Evolutionary conservation across 2,329 filamentous ascomycete species (phyloP).

Genomic region (Fusarium sarcochroum): DNA sequence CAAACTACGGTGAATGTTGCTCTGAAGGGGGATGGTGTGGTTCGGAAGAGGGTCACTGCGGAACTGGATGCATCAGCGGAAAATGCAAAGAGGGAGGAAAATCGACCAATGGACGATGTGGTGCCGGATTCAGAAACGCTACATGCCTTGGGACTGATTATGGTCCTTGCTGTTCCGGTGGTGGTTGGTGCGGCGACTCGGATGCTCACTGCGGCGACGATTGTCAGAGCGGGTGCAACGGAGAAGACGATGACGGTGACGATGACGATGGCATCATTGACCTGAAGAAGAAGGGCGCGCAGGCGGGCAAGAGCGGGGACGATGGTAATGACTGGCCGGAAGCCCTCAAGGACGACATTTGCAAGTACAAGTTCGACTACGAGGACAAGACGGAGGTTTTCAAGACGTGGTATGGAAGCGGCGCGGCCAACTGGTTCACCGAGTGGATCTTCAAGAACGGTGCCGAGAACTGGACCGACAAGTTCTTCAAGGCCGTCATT

Average conservation of each 20-base stretch:
- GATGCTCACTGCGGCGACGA: slow-evolving; percentile 8
- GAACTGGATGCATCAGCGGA: slow-evolving; percentile 22
- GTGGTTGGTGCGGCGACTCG: slow-evolving; percentile 8
- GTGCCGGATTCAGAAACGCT: slow-evolving; percentile 6
- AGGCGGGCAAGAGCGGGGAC: too few relatives aligned
- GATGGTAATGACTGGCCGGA: too few relatives aligned
- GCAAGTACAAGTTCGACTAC: too few relatives aligned
- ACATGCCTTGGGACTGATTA: slow-evolving; percentile 5
- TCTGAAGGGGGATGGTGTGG: slow-evolving; percentile 20
- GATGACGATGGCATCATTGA: too few relatives aligned
- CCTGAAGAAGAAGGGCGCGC: too few relatives aligned
- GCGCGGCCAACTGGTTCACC: too few relatives aligned
- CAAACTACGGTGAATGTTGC: slow-evolving; percentile 22
- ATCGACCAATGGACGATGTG: slow-evolving; percentile 16
- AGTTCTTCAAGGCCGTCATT: too few relatives aligned
- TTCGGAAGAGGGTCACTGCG: slow-evolving; percentile 10
- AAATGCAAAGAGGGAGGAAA: slow-evolving; percentile 11
- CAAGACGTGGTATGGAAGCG: too few relatives aligned
- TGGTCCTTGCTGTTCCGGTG: neutral
- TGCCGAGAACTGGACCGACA: too few relatives aligned
- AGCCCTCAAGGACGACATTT: too few relatives aligned
- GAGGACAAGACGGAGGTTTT: too few relatives aligned
- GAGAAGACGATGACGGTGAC: neutral
- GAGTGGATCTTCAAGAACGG: too few relatives aligned
- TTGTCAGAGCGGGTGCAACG: slow-evolving; percentile 9